These are phyloP conservation scores for Backusella liffmaniae DNA, from an alignment of 192 early-diverging fungal species.

Conservation along the genomic window DNA sequence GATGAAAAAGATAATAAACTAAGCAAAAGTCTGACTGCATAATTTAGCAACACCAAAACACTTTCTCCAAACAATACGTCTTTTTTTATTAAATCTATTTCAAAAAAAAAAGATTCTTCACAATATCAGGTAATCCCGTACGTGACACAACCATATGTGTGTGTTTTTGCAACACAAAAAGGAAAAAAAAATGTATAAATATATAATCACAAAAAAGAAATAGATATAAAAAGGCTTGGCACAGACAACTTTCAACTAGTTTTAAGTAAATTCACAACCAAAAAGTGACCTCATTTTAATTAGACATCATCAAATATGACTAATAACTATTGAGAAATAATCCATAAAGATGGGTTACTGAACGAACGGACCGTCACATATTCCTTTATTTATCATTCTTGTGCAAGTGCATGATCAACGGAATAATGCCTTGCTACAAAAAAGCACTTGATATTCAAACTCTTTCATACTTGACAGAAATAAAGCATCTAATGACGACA, in stretches of 20 bases:
- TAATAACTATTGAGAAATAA: neutral
- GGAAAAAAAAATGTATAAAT: neutral
- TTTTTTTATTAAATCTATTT: neutral
- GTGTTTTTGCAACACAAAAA: neutral
- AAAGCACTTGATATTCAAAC: neutral
- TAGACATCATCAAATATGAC: neutral
- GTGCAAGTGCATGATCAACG: neutral
- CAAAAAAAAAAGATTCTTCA: neutral
- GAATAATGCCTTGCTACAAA: neutral
- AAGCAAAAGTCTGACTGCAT: no score
- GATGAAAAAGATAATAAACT: neutral
- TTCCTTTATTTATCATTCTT: neutral
- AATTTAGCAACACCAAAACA: no score
- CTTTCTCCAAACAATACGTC: no score
- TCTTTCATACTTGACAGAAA: neutral
- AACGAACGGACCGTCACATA: neutral
- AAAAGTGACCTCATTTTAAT: neutral
- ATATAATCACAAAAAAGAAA: neutral
- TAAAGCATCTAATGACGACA: neutral
- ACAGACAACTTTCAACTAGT: neutral
- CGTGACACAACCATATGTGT: neutral
- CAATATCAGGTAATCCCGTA: neutral
- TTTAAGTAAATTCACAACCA: no score
- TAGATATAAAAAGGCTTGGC: neutral
- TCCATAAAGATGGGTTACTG: neutral